Conservation (phyloP, 2,329 filamentous ascomycete species). For the Trichoderma atrobrunneum region DNA sequence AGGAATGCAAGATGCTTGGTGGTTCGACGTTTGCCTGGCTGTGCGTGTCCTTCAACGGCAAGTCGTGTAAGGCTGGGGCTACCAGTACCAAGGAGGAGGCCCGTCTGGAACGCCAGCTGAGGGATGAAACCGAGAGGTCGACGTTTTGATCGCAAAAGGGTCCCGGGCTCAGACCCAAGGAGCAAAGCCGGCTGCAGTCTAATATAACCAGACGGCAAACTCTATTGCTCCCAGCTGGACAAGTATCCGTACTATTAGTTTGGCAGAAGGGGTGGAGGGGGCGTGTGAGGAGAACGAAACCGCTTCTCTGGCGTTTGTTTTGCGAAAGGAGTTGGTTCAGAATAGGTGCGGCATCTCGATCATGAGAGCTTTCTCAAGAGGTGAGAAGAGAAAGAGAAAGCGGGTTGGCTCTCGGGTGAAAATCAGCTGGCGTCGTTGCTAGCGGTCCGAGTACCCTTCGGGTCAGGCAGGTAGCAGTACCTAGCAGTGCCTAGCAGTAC, state of each 20-base stretch:
- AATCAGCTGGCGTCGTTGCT: background rate
- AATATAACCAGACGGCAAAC: constrained; percentile 12
- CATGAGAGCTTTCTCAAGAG: background rate
- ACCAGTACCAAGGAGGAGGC: background rate
- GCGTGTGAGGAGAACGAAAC: background rate
- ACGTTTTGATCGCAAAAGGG: constrained; percentile 30
- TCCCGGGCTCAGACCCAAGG: constrained; percentile 24
- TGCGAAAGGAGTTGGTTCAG: constrained; percentile 13
- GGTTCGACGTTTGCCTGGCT: background rate
- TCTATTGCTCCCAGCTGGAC: background rate
- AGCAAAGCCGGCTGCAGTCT: constrained; percentile 11
- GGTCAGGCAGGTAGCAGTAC: background rate
- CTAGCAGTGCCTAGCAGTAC: no score
- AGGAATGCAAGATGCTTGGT: background rate
- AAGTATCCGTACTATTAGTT: background rate
- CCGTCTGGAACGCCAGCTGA: background rate
- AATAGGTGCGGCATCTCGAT: constrained; percentile 7
- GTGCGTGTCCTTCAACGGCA: background rate
- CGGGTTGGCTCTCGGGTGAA: background rate
- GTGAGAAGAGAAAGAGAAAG: background rate
- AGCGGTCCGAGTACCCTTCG: background rate
- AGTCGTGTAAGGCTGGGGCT: background rate
- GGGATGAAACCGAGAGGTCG: constrained; percentile 15
- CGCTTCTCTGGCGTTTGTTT: background rate
- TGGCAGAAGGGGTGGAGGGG: background rate